A percentile compares a stretch with the other conserved stretches of the same genome.
phyloP scores from a whole-genome alignment of 177 flowering plant species.

The Vitis hybrid region DNA sequence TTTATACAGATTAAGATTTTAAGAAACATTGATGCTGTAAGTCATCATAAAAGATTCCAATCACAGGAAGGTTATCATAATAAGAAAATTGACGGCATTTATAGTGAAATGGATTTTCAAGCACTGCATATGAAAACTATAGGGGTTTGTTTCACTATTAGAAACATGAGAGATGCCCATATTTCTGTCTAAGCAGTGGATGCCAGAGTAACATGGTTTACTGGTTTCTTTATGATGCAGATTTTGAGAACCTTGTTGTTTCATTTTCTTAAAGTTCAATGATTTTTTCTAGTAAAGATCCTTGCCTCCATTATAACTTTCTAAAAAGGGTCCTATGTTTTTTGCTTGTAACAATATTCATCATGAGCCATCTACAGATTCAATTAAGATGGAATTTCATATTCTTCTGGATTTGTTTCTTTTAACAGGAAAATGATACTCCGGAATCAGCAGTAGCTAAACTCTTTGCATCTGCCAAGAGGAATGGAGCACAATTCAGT shows the following conservation, averaged over 20 bases:
- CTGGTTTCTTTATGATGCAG: no score
- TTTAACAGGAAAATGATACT: slow-evolving; percentile 63
- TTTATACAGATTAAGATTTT: no score
- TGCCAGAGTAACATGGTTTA: no score
- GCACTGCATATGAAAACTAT: no score
- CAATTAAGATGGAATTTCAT: neutral
- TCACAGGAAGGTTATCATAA: no score
- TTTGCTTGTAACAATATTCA: neutral
- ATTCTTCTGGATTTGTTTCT: slow-evolving; percentile 7
- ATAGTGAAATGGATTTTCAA: no score
- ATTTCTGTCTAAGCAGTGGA: no score
- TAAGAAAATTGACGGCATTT: no score
- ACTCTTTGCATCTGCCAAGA: slow-evolving; percentile 81
- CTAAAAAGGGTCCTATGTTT: neutral
- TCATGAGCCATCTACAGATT: neutral
- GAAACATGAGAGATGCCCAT: no score
- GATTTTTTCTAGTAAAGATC: neutral
- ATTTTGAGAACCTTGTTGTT: neutral
- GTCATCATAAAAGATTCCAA: no score
- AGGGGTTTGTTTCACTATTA: no score
- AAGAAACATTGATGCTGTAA: no score
- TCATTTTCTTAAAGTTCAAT: neutral
- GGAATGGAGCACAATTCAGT: slow-evolving; percentile 37
- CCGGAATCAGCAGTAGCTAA: slow-evolving; percentile 89
- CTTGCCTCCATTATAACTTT: neutral